Conservation (phyloP, 2,329 filamentous ascomycete genomes). For the Cladophialophora carrionii region DNA sequence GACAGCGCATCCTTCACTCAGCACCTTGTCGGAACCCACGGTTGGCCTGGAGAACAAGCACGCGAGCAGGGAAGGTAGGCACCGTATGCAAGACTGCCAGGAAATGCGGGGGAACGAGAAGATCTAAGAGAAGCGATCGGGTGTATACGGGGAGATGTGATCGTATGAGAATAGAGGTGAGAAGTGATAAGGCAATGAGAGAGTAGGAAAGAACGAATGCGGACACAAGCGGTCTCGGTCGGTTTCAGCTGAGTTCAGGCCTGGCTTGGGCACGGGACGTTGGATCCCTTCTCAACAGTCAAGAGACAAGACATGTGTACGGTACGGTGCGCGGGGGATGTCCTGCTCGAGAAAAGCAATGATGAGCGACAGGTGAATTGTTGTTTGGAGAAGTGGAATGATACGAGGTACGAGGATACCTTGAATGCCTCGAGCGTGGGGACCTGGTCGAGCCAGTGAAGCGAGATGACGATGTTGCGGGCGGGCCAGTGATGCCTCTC, state of each 20-base stretch:
- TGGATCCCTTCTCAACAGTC: conserved; percentile 7
- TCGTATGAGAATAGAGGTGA: conserved; percentile 10
- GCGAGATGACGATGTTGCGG: conserved; percentile 13
- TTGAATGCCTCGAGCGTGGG: conserved; percentile 1
- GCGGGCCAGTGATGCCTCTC: background rate
- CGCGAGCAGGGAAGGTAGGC: conserved; percentile 25
- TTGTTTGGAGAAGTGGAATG: conserved; percentile 13
- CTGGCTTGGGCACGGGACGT: background rate
- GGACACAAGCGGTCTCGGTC: background rate
- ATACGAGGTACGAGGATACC: conserved; percentile 16
- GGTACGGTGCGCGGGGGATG: conserved; percentile 10
- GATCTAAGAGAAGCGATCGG: conserved; percentile 27
- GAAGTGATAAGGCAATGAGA: conserved; percentile 20
- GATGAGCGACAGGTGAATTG: conserved; percentile 2
- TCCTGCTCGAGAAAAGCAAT: conserved; percentile 13
- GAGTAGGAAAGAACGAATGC: conserved; percentile 17
- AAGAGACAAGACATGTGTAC: conserved; percentile 9
- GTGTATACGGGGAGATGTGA: conserved; percentile 29
- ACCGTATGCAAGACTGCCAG: conserved; percentile 8
- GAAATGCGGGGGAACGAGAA: conserved; percentile 27
- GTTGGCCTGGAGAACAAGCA: conserved; percentile 25
- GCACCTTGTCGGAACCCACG: conserved; percentile 10
- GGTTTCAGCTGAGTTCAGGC: background rate
- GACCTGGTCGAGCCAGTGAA: background rate
- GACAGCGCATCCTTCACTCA: conserved; percentile 17